Base-by-base conservation (phyloP, 2,329 filamentous ascomycete genomes). In the Malbranchea cinnamomea region DNA sequence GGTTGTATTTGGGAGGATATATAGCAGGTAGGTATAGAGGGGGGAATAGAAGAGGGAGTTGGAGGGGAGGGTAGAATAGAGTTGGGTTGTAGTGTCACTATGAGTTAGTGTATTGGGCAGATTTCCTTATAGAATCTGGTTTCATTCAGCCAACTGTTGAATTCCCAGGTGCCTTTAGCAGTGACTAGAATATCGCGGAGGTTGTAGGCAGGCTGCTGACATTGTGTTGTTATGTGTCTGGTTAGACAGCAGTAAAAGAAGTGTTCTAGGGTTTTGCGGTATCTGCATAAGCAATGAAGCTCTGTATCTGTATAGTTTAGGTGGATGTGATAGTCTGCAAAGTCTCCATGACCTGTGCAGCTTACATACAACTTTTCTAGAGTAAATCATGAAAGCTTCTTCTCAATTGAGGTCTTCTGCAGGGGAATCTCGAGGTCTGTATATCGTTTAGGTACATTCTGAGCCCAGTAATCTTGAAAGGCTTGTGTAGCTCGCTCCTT, bases 311-410 rank as follows among this genome's bases (percentile, higher is more conserved):
- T 6, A 15, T 30, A n/a, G n/a, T n/a, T n/a, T n/a, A n/a, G n/a
- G n/a, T n/a, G n/a, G 27, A 5, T 5, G 15, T 28, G 26, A n/a
- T 28, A 28, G 26, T 11, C 26, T 5, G 4, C 15, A 17, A 28
- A 28, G 26, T 28, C 26, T 6, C 26, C 26, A n/a, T 28, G 26
- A 4, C 26, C 26, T 6, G 26, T 5, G 6, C n/a, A n/a, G n/a
- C n/a, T n/a, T n/a, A n/a, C n/a, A n/a, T n/a, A n/a, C n/a, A n/a
- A n/a, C n/a, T n/a, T n/a, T n/a, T n/a, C n/a, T n/a, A n/a, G n/a
- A n/a, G n/a, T n/a, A n/a, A n/a, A n/a, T n/a, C n/a, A n/a, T n/a
- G n/a, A n/a, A n/a, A n/a, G n/a, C n/a, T n/a, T n/a, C n/a, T n/a
- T n/a, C n/a, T n/a, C n/a, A n/a, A 10, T 16, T n/a, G 16, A 15